Base-by-base conservation (phyloP, 257 asterid genomes). In the Cruciata laevipes region DNA sequence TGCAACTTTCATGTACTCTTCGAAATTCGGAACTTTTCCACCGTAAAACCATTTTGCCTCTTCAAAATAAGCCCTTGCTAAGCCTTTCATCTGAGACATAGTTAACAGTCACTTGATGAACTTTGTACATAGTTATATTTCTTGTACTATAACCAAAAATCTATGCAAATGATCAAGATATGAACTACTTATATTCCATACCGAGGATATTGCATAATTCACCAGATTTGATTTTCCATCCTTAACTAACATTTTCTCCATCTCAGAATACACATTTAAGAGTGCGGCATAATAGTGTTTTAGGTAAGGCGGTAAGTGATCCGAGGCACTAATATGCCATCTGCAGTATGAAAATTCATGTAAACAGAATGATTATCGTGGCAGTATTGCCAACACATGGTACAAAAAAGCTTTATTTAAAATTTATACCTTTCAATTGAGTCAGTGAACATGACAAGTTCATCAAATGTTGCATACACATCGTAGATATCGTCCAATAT, bases 1-100 rank as follows among this genome's bases (percentile, higher is more conserved):
- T 4, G 81, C 81, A 66, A 75, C 75, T 35, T 77, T 71, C 85
- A 80, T 71, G 13, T 80, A 77, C 64, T 83, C 81, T 2, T 75
- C 71, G 72, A 73, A 70, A 4, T 31, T 83, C 8, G 85, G 85
- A 33, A 52, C 30, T 30, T 75, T 32, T 8, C 64, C 67, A n/a
- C 33, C 66, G 7, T 61, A 63, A 33, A 20, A 13, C 83, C 86
- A 79, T 63, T 79, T 66, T 0, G 82, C 83, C 59, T 82, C 83
- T 63, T 74, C 65, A n/a, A 73, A 61, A 20, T 75, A 80, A 33
- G 78, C 7, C 62, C 57, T 75, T 8, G 40, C 61, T n/a, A 77
- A 5, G 33, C 68, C 68, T 66, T 57, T 69, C 78, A 61, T 63
- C 82, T 66, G 74, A 61, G 12, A 16, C 14, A 20, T 14, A 17